Base-by-base conservation (phyloP, 2,329 filamentous ascomycete species). In the Xylariaceae sp. region DNA sequence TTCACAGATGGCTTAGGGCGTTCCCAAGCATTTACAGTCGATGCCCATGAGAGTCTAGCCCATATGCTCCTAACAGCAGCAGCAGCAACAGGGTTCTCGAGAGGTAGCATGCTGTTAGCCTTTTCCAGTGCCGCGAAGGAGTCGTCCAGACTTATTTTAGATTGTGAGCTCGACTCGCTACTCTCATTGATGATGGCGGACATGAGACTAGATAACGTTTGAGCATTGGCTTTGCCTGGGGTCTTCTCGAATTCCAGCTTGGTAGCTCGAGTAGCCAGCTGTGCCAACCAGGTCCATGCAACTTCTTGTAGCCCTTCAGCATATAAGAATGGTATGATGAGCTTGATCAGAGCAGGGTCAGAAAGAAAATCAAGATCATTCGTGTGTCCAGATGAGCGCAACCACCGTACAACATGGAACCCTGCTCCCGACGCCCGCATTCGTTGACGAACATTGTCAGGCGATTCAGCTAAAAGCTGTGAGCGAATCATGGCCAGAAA, bases 201-300 rank as follows among this genome's bases (percentile, higher is more conserved):
- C 6, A 83, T 72, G 2, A 84, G 65, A 20, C 67, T 68, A 1
- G 70, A 68, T 1, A 79, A 64, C 2, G 77, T 59, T 10, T 63
- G 49, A 8, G 50, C 59, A 16, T 57, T 57, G 23, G 50, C 30
- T 10, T 50, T 42, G 11, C 20, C 50, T 37, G 18, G 62, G 52
- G 11, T 62, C 57, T 26, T 64, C 49, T 47, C 62, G 46, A 35
- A 53, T 55, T 65, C 60, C 16, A 64, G 37, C n/a, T 55, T 24
- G 13, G 46, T 29, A 15, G 51, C 52, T 13, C 55, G 58, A 16
- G 57, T 42, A 3, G 66, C 63, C 1, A 79, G 69, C 16, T 72
- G 73, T 6, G 72, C 69, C 7, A 83, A 68, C 82, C 82, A 85
- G 16, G 67, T 68, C 81, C 81, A 84, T 2, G 73, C 73, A 0